A percentile compares a stretch with the other conserved stretches of the same genome.
Conservation (phyloP, 75 land plant genomes). For the Pinus taeda region DNA sequence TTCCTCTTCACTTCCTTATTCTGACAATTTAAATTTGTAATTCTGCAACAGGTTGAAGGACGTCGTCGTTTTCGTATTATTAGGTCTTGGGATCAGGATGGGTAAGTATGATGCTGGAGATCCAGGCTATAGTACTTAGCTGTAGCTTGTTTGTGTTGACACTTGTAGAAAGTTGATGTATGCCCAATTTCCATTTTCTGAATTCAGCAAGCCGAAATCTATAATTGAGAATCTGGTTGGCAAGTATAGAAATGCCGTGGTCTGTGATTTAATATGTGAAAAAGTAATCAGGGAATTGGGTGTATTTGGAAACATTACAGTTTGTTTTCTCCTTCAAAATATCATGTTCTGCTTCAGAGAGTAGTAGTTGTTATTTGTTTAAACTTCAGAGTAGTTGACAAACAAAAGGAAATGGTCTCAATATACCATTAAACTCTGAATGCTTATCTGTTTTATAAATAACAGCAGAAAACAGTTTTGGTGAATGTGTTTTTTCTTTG, state of each 20-base stretch:
- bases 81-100: slow-evolving; percentile 94
- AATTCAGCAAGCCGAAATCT: neutral
- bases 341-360: neutral
- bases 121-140: neutral
- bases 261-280: neutral
- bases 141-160: neutral
- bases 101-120: slow-evolving; percentile 39
- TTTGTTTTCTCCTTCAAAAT: neutral
- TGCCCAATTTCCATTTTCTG: neutral
- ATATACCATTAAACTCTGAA: too few species aligned
- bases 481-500: too few species aligned
- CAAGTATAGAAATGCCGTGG: too few species aligned
- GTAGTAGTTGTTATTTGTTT: too few species aligned
- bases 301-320: neutral
- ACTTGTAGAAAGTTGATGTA: neutral
- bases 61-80: slow-evolving; percentile 71
- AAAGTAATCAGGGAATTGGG: neutral
- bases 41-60: slow-evolving; percentile 70
- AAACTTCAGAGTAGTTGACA: too few species aligned
- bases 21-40: neutral
- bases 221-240: neutral
- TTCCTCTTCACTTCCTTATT: neutral
- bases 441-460: too few species aligned
- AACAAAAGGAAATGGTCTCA: too few species aligned
- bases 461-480: too few species aligned